phyloP scores from a whole-genome alignment of 1,284 basidiomycete genomes.

The Pterulicium gracile region DNA sequence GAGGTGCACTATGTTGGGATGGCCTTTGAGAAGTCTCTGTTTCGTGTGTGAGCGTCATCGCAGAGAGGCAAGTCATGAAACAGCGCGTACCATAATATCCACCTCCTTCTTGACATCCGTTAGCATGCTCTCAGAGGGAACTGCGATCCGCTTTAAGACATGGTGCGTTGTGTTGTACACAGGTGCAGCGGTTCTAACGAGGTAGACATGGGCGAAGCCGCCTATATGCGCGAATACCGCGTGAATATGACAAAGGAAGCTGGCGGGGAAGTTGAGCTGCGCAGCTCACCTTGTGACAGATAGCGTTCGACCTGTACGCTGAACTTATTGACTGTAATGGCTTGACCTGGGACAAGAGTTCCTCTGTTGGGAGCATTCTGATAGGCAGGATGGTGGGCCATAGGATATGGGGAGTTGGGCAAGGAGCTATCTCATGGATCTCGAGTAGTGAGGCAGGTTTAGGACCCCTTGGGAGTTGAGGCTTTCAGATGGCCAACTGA shows the following conservation, averaged over 20 bases:
- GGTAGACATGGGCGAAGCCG: conserved; percentile 97
- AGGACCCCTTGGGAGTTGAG: no score
- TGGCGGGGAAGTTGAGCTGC: conserved; percentile 9
- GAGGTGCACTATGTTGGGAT: conserved; percentile 88
- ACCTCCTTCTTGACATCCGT: conserved; percentile 97
- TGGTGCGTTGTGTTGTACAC: conserved; percentile 88
- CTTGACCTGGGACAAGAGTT: conserved; percentile 71
- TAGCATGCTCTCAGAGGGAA: conserved; percentile 82
- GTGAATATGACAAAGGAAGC: conserved; percentile 6
- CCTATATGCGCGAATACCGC: conserved; percentile 34
- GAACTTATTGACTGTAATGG: conserved; percentile 84
- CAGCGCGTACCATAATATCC: conserved; percentile 78
- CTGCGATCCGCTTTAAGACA: conserved; percentile 95
- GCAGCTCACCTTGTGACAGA: conserved; percentile 74
- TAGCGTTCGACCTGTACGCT: conserved; percentile 78
- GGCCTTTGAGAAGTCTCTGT: conserved; percentile 77
- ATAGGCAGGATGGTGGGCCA: conserved; percentile 1
- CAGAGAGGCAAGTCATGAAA: conserved; percentile 8
- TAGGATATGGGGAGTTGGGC: background rate
- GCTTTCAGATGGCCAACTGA: background rate
- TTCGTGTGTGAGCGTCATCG: conserved; percentile 16
- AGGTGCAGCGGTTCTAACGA: conserved; percentile 79
- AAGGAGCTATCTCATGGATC: background rate
- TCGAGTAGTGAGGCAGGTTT: background rate
- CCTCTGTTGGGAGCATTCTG: conserved; percentile 36